Evolutionary conservation across 2,329 filamentous ascomycete genomes (phyloP).

Genomic region (Domatiomyces catenatus): DNA sequence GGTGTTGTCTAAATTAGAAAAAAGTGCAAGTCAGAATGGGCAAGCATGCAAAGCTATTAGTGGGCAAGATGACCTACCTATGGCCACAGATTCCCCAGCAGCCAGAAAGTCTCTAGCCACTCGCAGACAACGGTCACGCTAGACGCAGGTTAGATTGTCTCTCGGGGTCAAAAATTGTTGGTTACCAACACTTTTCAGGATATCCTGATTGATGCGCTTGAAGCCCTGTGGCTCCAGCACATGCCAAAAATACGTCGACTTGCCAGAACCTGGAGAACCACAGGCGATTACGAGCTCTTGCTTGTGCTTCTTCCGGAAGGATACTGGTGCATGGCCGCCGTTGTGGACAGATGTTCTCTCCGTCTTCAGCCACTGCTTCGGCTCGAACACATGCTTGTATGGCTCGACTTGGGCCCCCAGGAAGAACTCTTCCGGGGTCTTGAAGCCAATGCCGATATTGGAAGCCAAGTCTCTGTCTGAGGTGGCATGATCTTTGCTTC

Average conservation of each 20-base stretch:
- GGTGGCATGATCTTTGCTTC: slow-evolving; percentile 42
- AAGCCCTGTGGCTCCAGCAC: slow-evolving; percentile 65
- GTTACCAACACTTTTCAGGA: slow-evolving; percentile 52
- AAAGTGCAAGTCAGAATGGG: not conserved
- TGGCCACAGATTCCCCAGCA: slow-evolving; percentile 52
- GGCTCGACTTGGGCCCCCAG: slow-evolving; percentile 49
- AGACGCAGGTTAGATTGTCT: slow-evolving; percentile 9
- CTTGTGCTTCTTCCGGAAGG: slow-evolving; percentile 44
- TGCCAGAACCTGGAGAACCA: slow-evolving; percentile 77
- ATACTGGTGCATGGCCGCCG: slow-evolving; percentile 1
- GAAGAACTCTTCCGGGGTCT: slow-evolving; percentile 88
- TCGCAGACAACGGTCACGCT: slow-evolving; percentile 53
- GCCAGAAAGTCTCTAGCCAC: slow-evolving; percentile 51
- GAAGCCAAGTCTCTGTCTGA: slow-evolving; percentile 64
- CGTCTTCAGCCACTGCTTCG: slow-evolving; percentile 21
- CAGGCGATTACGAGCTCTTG: slow-evolving; percentile 72
- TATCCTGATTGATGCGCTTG: slow-evolving; percentile 78
- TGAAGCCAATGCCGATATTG: slow-evolving; percentile 66
- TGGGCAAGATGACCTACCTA: slow-evolving; percentile 43
- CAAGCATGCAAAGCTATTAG: not conserved
- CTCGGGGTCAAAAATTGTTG: slow-evolving; percentile 37
- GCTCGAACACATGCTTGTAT: slow-evolving; percentile 58
- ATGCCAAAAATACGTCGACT: slow-evolving; percentile 79
- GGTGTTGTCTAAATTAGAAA: slow-evolving; percentile 60
- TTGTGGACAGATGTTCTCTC: not conserved